phyloP scores from a whole-genome alignment of 805 yeast species.

The Ogataea wickerhamii region DNA sequence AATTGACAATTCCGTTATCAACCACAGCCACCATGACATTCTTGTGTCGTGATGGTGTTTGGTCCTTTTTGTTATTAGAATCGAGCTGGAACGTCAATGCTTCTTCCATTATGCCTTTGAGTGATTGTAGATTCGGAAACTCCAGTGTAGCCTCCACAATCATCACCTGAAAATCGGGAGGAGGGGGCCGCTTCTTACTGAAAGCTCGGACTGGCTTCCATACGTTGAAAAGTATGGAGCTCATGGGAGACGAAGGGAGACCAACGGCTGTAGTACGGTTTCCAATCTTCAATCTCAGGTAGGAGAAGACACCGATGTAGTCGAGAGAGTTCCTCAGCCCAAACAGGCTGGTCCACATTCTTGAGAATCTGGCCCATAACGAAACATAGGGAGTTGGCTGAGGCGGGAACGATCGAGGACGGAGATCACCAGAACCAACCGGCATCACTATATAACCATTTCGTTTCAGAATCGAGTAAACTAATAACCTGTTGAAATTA shows the following conservation, averaged over 20 bases:
- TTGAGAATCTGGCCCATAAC: conserved; percentile 9
- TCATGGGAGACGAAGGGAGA: conserved; percentile 11
- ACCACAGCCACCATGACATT: conserved; percentile 63
- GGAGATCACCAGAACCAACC: conserved; percentile 5
- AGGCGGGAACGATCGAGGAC: neutral
- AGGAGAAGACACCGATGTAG: conserved; percentile 14
- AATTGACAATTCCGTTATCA: conserved; percentile 72
- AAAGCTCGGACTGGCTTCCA: conserved; percentile 82
- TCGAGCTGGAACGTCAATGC: conserved; percentile 12
- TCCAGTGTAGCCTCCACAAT: conserved; percentile 47
- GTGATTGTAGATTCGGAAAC: conserved; percentile 46
- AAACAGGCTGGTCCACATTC: conserved; percentile 6
- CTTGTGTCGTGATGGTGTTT: conserved; percentile 28
- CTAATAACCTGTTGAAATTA: conserved; percentile 54
- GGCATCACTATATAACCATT: conserved; percentile 67
- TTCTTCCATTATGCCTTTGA: conserved; percentile 35
- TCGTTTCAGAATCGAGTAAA: conserved; percentile 70
- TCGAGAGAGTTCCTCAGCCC: neutral
- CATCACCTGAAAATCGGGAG: conserved; percentile 72
- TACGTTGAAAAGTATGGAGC: conserved; percentile 52
- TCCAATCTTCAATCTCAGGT: conserved; percentile 10
- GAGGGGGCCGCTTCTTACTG: conserved; percentile 63
- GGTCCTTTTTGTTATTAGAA: conserved; percentile 41
- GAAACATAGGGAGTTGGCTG: neutral
- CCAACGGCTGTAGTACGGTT: neutral